Conservation (phyloP, 176 grass and related monocot genomes). For the Hsuehochloa calcarea region DNA sequence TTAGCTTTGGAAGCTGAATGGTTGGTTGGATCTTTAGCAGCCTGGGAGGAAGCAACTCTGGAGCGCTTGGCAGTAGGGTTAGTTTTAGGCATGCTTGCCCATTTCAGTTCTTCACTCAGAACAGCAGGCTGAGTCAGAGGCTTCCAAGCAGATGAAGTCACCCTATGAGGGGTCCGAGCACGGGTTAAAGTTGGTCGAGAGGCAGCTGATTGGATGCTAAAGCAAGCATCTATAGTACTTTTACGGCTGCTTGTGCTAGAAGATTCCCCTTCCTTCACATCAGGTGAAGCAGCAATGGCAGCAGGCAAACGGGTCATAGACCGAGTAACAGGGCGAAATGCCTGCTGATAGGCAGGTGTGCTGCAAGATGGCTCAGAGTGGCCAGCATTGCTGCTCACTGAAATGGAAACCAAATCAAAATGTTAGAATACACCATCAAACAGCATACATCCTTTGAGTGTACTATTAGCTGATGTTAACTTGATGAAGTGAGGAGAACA, state of each 20-base stretch:
- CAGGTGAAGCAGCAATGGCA: conserved; percentile 2
- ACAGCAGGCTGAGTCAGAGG: conserved; percentile 43
- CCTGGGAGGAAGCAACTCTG: conserved; percentile 39
- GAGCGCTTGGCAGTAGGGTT: conserved; percentile 49
- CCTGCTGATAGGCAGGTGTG: conserved; percentile 19
- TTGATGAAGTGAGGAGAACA: conserved; percentile 8
- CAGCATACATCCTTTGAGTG: not conserved
- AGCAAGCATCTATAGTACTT: conserved; percentile 31
- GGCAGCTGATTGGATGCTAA: conserved; percentile 35
- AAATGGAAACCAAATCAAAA: conserved; percentile 24
- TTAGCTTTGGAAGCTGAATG: conserved; percentile 25
- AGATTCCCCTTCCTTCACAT: conserved; percentile 33
- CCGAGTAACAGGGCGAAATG: conserved; percentile 49
- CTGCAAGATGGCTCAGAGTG: conserved; percentile 39
- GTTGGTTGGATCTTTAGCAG: conserved; percentile 36
- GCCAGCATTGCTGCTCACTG: conserved; percentile 35
- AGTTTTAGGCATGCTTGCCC: conserved; percentile 36
- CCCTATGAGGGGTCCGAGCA: conserved; percentile 37
- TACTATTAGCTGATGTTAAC: conserved; percentile 4
- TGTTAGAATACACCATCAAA: conserved; percentile 18
- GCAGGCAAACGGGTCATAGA: conserved; percentile 43
- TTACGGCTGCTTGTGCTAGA: conserved; percentile 15
- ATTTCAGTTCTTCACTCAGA: conserved; percentile 29
- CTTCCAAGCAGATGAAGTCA: conserved; percentile 47
- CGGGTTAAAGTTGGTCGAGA: conserved; percentile 19